A percentile compares a stretch with the other conserved stretches of the same genome.
phyloP scores from a whole-genome alignment of 495 filamentous ascomycete genomes.

The Lepidopterella palustris region DNA sequence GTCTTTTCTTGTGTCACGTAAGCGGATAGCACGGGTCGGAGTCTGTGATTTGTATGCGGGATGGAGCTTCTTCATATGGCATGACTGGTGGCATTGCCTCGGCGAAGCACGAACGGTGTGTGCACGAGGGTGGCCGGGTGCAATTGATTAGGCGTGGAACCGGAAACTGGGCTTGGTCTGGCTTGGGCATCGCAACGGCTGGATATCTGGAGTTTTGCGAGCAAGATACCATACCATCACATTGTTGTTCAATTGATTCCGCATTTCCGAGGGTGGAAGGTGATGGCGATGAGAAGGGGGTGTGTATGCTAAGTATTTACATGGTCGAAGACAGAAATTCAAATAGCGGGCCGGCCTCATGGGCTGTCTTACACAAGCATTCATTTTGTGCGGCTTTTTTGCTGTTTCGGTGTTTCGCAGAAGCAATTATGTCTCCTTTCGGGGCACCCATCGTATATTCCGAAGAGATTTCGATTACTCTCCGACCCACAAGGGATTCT shows the following conservation, averaged over 20 bases:
- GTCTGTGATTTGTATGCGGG: neutral
- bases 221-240: slow-evolving; percentile 20
- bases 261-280: neutral
- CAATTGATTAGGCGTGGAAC: neutral
- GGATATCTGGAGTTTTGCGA: slow-evolving; percentile 21
- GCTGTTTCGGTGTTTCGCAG: no score
- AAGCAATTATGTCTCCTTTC: no score
- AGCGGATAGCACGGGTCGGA: slow-evolving; percentile 2
- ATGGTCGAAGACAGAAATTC: neutral
- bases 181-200: neutral
- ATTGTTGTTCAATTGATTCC: slow-evolving; percentile 6
- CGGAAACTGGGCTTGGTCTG: slow-evolving; percentile 2
- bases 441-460: no score
- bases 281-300: neutral
- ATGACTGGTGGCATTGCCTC: neutral
- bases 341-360: neutral
- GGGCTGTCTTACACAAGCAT: no score
- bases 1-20: neutral
- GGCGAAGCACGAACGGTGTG: neutral
- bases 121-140: neutral
- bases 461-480: no score
- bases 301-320: neutral
- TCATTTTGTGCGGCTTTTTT: no score
- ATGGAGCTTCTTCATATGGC: neutral
- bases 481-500: no score